Conservation (phyloP, 192 early-diverging fungal genomes). For the Backusella mclennaniae region DNA sequence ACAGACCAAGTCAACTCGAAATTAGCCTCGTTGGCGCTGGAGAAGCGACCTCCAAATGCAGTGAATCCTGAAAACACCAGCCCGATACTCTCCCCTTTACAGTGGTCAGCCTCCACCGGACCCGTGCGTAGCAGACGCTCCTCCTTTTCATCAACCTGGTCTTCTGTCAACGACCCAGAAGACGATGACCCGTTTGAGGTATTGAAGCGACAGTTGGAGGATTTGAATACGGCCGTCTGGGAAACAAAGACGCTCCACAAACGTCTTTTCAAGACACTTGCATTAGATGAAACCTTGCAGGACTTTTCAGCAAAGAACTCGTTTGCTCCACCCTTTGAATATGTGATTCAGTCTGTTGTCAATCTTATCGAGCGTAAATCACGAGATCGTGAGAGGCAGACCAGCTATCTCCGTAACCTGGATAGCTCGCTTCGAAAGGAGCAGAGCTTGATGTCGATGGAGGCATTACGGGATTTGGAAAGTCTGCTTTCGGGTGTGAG, state of each 20-base stretch:
- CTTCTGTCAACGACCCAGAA: constrained; percentile 30
- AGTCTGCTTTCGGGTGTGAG: constrained; percentile 14
- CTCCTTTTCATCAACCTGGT: constrained; percentile 37
- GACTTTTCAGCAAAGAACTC: constrained; percentile 3
- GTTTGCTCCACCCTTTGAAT: constrained; percentile 31
- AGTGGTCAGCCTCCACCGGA: constrained; percentile 20
- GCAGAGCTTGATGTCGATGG: constrained; percentile 16
- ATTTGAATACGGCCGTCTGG: constrained; percentile 40
- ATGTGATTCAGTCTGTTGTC: constrained; percentile 34
- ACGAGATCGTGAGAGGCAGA: constrained; percentile 37
- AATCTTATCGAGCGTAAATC: constrained; percentile 28
- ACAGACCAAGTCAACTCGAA: not conserved
- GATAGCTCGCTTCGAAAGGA: constrained; percentile 34
- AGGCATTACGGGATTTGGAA: constrained; percentile 28
- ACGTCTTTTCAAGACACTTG: constrained; percentile 35
- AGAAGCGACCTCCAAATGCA: not conserved
- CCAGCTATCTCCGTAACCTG: constrained; percentile 22
- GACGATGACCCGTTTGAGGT: constrained; percentile 40
- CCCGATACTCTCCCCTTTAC: constrained; percentile 30
- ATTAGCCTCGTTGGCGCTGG: constrained; percentile 8
- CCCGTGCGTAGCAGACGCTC: constrained; percentile 27
- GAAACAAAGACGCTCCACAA: constrained; percentile 44
- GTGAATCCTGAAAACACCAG: not conserved
- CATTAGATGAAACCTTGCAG: constrained; percentile 29
- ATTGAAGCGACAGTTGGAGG: constrained; percentile 37